phyloP scores from a whole-genome alignment of 805 yeast species.

The Zygoascus flipseniorum region DNA sequence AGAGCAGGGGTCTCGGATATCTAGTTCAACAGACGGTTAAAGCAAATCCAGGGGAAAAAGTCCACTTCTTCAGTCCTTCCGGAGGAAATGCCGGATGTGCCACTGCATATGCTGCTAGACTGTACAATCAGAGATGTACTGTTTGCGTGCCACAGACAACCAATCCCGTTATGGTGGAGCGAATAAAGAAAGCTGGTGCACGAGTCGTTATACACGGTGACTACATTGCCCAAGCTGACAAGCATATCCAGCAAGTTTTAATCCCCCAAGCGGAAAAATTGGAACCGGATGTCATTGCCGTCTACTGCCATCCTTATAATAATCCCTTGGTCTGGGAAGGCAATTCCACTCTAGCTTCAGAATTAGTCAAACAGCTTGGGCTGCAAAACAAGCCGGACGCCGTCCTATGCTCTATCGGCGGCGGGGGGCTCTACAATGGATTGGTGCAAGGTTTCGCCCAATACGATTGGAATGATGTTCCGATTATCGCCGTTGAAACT shows the following conservation, averaged over 20 bases:
- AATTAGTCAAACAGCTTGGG: slow-evolving; percentile 63
- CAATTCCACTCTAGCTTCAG: slow-evolving; percentile 88
- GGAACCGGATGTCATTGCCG: slow-evolving; percentile 37
- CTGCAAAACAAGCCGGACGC: slow-evolving; percentile 60
- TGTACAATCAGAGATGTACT: slow-evolving; percentile 48
- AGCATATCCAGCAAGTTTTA: slow-evolving; percentile 63
- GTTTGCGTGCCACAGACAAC: slow-evolving; percentile 51
- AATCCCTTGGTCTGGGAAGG: slow-evolving; percentile 93
- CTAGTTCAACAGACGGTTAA: slow-evolving; percentile 50
- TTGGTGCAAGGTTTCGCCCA: slow-evolving; percentile 75
- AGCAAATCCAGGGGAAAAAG: slow-evolving; percentile 15
- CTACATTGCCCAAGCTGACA: slow-evolving; percentile 76
- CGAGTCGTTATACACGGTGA: slow-evolving; percentile 53
- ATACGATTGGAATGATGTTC: slow-evolving; percentile 30
- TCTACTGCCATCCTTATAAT: slow-evolving; percentile 89
- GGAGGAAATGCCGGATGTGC: slow-evolving; percentile 98
- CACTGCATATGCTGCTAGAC: slow-evolving; percentile 81
- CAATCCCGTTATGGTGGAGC: slow-evolving; percentile 37
- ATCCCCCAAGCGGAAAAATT: slow-evolving; percentile 50
- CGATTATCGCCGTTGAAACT: slow-evolving; percentile 47
- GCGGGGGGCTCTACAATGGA: slow-evolving; percentile 92
- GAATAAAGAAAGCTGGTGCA: slow-evolving; percentile 44
- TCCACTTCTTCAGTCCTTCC: slow-evolving; percentile 70
- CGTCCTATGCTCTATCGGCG: slow-evolving; percentile 88
- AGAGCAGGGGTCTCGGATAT: slow-evolving; percentile 87